phyloP scores from a whole-genome alignment of 2,329 filamentous ascomycete genomes.

The Anthostomella pinea region DNA sequence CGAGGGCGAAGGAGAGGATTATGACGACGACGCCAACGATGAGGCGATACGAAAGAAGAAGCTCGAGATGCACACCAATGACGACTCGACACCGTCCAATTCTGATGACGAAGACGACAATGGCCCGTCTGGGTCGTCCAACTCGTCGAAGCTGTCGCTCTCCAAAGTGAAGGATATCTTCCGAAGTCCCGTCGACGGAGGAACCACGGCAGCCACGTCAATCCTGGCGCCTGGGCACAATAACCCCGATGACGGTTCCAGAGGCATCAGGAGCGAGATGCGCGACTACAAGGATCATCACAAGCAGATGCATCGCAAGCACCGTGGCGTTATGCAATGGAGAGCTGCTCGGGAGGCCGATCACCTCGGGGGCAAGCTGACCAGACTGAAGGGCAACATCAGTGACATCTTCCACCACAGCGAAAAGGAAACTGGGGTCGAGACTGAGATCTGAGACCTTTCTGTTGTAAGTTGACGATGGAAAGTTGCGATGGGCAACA shows the following conservation, averaged over 20 bases:
- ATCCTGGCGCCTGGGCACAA: slow-evolving; percentile 36
- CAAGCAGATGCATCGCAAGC: slow-evolving; percentile 60
- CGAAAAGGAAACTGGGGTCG: slow-evolving; percentile 57
- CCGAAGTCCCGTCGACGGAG: slow-evolving; percentile 31
- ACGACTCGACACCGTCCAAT: slow-evolving; percentile 29
- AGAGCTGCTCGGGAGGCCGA: slow-evolving; percentile 50
- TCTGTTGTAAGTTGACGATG: too few relatives aligned
- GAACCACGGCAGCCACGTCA: slow-evolving; percentile 27
- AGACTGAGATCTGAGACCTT: slow-evolving; percentile 69
- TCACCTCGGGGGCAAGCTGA: slow-evolving; percentile 50
- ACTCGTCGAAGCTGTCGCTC: slow-evolving; percentile 22
- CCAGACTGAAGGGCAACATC: slow-evolving; percentile 57
- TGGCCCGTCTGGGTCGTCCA: slow-evolving; percentile 10
- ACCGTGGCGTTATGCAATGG: slow-evolving; percentile 74
- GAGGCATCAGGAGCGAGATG: slow-evolving; percentile 48
- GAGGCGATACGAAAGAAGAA: slow-evolving; percentile 28
- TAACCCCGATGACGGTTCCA: slow-evolving; percentile 39
- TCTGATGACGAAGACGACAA: slow-evolving; percentile 36
- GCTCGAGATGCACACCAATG: slow-evolving; percentile 32
- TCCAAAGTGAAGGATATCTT: slow-evolving; percentile 34
- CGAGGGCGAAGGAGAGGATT: slow-evolving; percentile 13
- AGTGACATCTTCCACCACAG: slow-evolving; percentile 57
- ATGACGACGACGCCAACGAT: slow-evolving; percentile 33
- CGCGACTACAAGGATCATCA: slow-evolving; percentile 60
- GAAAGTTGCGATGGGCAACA: too few relatives aligned